Conservation (phyloP, 768 basidiomycete genomes). For the Rhodocollybia butyracea region DNA sequence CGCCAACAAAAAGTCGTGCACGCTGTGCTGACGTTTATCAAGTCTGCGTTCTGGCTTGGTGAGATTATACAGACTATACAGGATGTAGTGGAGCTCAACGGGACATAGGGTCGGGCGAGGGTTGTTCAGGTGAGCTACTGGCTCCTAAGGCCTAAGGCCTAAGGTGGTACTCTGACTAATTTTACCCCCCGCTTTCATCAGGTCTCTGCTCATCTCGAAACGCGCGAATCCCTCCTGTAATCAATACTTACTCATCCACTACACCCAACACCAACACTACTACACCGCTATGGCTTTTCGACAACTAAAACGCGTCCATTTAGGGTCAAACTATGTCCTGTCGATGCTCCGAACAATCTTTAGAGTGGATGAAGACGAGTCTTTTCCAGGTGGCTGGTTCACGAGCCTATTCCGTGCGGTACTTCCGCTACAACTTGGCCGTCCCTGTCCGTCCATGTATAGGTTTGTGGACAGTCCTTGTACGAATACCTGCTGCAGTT, state of each 20-base stretch:
- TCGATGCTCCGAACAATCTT: conserved; percentile 80
- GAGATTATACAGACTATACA: conserved; percentile 91
- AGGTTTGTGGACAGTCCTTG: no score
- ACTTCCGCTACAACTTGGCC: no score
- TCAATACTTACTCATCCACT: conserved; percentile 51
- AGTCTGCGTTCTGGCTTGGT: conserved; percentile 87
- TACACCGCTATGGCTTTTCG: conserved; percentile 31
- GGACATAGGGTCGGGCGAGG: conserved; percentile 57
- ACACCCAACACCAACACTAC: conserved; percentile 32
- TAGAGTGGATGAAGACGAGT: conserved; percentile 58
- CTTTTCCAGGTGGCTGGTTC: conserved; percentile 22
- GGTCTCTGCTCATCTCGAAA: conserved; percentile 88
- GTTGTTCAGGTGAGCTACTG: conserved; percentile 86
- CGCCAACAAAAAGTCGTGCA: conserved; percentile 91
- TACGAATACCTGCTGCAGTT: no score
- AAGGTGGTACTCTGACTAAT: not conserved
- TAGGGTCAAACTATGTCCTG: conserved; percentile 75
- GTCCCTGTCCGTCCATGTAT: no score
- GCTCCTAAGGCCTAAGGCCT: no score
- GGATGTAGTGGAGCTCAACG: conserved; percentile 87
- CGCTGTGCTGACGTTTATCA: conserved; percentile 88
- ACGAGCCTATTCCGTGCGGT: no score
- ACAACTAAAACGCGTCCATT: conserved; percentile 71
- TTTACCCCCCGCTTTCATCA: conserved; percentile 26
- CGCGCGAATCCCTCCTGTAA: conserved; percentile 79